These are phyloP conservation scores for Juglanconis sp. DNA, from an alignment of 2,329 filamentous ascomycete species.

Conservation along the genomic window DNA sequence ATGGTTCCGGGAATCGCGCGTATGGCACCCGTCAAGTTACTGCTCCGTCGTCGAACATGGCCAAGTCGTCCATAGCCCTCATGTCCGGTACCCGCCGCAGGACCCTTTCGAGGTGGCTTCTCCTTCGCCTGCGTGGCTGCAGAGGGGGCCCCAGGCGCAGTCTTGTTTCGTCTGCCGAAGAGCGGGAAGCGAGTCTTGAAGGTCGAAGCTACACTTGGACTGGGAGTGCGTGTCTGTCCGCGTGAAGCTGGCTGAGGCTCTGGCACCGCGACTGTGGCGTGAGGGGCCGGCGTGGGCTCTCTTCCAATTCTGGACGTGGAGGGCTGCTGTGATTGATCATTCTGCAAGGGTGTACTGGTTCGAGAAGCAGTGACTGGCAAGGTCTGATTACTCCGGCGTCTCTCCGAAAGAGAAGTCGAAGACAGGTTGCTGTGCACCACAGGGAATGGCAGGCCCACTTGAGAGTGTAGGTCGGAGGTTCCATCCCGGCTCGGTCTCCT, in stretches of 20 bases:
- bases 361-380: conserved; percentile 9
- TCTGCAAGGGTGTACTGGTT: conserved; percentile 32
- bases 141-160: conserved; percentile 40
- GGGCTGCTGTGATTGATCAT: conserved; percentile 27
- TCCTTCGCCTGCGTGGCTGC: conserved; percentile 52
- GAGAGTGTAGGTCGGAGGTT: conserved; percentile 58
- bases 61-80: conserved; percentile 76
- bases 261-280: conserved; percentile 8
- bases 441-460: conserved; percentile 48
- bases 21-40: conserved; percentile 48
- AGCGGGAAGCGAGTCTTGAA: conserved; percentile 70
- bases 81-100: conserved; percentile 88
- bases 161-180: conserved; percentile 71
- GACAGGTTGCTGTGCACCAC: conserved; percentile 63
- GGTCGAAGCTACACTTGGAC: conserved; percentile 51
- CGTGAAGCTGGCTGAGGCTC: conserved; percentile 24
- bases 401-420: conserved; percentile 45
- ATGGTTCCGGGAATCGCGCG: conserved; percentile 42
- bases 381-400: conserved; percentile 38
- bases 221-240: conserved; percentile 43
- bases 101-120: conserved; percentile 66
- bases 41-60: conserved; percentile 59
- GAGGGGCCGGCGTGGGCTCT: conserved; percentile 34
- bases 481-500: conserved; percentile 66
- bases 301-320: conserved; percentile 29